Conservation (phyloP, 192 early-diverging fungal species). For the Podochytrium sp. region DNA sequence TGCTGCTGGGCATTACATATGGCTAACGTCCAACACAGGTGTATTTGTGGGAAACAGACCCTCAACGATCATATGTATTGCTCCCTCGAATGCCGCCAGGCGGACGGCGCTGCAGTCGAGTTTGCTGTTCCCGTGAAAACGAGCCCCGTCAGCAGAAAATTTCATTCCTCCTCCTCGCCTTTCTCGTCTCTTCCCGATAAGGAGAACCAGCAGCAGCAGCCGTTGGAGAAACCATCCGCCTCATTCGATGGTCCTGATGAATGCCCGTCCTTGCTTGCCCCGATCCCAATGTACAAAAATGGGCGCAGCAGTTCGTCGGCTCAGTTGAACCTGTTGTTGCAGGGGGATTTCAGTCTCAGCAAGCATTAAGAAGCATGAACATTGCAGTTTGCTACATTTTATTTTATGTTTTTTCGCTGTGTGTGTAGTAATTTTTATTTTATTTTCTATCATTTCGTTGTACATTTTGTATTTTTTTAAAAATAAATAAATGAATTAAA, state of each 20-base stretch:
- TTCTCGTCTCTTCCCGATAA: background rate
- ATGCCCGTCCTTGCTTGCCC: background rate
- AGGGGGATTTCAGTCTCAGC: background rate
- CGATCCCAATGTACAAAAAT: conserved; percentile 1
- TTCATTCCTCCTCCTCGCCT: too few relatives aligned
- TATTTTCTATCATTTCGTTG: background rate
- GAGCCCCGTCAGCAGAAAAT: background rate
- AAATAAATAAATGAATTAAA: too few relatives aligned
- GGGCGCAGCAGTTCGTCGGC: background rate
- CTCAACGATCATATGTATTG: background rate
- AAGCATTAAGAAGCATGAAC: too few relatives aligned
- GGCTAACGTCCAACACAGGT: background rate
- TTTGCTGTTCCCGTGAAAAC: background rate
- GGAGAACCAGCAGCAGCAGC: background rate
- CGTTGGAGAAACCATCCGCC: background rate
- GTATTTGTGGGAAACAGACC: conserved; percentile 10
- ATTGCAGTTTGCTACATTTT: background rate
- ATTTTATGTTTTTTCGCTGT: background rate
- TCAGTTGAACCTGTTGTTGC: background rate
- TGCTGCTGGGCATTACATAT: background rate
- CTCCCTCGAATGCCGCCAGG: background rate
- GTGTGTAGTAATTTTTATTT: background rate
- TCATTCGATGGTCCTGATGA: background rate
- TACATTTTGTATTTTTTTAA: background rate
- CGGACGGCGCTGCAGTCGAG: background rate